Percentiles rank a stretch among this genome's conserved stretches.
These are phyloP conservation scores for Xerocomellus chrysenteron DNA, from an alignment of 768 basidiomycete species.

Conservation along the genomic window DNA sequence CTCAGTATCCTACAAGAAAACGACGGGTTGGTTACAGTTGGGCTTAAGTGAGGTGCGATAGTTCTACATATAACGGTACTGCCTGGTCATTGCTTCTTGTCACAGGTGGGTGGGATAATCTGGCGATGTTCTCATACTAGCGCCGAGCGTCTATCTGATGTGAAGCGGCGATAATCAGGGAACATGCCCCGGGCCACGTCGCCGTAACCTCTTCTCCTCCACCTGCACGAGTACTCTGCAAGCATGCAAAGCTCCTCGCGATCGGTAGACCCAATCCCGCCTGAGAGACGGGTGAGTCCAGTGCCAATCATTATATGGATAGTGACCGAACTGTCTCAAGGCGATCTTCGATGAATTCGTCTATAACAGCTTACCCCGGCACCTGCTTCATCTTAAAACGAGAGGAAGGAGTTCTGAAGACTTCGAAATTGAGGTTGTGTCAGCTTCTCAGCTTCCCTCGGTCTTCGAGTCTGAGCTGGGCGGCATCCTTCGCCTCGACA, in stretches of 20 bases:
- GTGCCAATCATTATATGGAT: not conserved
- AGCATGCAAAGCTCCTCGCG: not conserved
- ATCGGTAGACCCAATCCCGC: not conserved
- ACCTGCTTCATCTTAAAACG: constrained; percentile 5
- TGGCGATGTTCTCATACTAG: no score
- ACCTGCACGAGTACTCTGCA: not conserved
- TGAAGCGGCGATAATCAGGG: not conserved
- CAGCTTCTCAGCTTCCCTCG: constrained; percentile 1
- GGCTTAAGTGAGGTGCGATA: no score
- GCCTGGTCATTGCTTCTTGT: no score
- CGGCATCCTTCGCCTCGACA: constrained; percentile 2
- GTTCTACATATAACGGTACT: no score
- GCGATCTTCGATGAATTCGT: constrained; percentile 15
- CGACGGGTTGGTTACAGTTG: no score
- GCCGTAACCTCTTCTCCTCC: not conserved
- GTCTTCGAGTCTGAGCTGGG: constrained; percentile 7
- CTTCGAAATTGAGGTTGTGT: constrained; percentile 6
- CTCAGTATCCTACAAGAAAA: no score
- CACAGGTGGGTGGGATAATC: no score
- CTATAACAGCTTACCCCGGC: constrained; percentile 10
- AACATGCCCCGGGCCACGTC: no score
- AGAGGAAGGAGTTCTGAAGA: not conserved
- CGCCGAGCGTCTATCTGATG: not conserved
- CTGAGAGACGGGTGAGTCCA: constrained; percentile 12
- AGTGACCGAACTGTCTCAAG: not conserved